Conservation (phyloP, 192 early-diverging fungal species). For the Chytriomyces sp. region DNA sequence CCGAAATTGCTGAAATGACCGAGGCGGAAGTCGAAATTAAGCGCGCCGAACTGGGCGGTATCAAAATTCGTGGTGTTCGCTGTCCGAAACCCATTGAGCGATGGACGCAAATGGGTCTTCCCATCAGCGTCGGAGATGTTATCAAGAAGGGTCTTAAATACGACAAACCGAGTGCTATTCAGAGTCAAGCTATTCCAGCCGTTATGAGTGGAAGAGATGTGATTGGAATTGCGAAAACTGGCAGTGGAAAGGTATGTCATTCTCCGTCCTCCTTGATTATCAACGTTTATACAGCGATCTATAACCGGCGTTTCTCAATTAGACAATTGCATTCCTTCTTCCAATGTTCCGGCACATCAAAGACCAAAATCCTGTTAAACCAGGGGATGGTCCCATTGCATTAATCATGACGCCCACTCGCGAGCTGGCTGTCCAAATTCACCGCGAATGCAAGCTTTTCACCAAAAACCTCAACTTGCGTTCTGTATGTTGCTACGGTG, state of each 20-base stretch:
- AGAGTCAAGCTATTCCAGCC: conserved; percentile 93
- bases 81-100: conserved; percentile 92
- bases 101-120: conserved; percentile 97
- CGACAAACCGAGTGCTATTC: conserved; percentile 85
- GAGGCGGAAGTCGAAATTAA: conserved; percentile 81
- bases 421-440: conserved; percentile 78
- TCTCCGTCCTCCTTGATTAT: not conserved
- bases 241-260: conserved; percentile 75
- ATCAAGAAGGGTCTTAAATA: conserved; percentile 81
- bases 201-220: conserved; percentile 94
- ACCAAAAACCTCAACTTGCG: conserved; percentile 82
- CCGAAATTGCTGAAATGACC: conserved; percentile 82
- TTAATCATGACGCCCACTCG: conserved; percentile 79
- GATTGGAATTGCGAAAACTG: conserved; percentile 95
- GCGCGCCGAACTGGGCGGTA: conserved; percentile 85
- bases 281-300: not conserved
- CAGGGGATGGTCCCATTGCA: conserved; percentile 61
- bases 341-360: conserved; percentile 90
- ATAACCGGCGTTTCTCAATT: not conserved
- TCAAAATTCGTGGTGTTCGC: conserved; percentile 88
- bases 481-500: conserved; percentile 91
- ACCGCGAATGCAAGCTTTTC: conserved; percentile 91
- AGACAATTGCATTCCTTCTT: conserved; percentile 87
- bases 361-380: conserved; percentile 43
- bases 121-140: conserved; percentile 64